These are phyloP conservation scores for Cladosporium sp. DNA, from an alignment of 2,329 filamentous ascomycete genomes.

Conservation along the genomic window DNA sequence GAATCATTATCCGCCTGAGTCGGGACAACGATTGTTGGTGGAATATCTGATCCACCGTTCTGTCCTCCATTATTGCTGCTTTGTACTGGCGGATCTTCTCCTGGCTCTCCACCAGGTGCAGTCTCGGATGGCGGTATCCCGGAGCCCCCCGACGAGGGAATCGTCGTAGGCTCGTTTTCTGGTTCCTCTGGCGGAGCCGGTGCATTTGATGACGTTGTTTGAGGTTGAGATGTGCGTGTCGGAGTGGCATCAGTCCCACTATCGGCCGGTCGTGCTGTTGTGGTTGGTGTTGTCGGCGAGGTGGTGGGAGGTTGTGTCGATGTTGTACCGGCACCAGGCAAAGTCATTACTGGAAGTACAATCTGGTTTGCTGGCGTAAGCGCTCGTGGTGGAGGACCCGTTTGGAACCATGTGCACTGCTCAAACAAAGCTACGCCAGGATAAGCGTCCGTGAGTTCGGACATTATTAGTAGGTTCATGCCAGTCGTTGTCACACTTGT, in stretches of 20 bases:
- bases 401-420: conserved; percentile 1
- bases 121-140: neutral
- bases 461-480: neutral
- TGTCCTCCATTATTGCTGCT: neutral
- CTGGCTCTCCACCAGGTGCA: neutral
- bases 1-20: neutral
- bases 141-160: neutral
- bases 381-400: neutral
- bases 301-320: neutral
- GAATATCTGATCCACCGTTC: neutral
- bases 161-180: neutral
- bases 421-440: neutral
- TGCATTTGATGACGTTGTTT: neutral
- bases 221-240: neutral
- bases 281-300: neutral
- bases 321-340: neutral
- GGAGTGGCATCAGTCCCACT: neutral
- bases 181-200: neutral
- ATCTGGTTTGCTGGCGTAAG: neutral
- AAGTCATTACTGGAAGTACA: neutral
- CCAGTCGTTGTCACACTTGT: neutral
- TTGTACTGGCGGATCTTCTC: neutral
- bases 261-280: neutral
- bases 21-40: neutral
- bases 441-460: neutral